These are phyloP conservation scores for Roridomyces roridus DNA, from an alignment of 768 basidiomycete species.

Conservation along the genomic window DNA sequence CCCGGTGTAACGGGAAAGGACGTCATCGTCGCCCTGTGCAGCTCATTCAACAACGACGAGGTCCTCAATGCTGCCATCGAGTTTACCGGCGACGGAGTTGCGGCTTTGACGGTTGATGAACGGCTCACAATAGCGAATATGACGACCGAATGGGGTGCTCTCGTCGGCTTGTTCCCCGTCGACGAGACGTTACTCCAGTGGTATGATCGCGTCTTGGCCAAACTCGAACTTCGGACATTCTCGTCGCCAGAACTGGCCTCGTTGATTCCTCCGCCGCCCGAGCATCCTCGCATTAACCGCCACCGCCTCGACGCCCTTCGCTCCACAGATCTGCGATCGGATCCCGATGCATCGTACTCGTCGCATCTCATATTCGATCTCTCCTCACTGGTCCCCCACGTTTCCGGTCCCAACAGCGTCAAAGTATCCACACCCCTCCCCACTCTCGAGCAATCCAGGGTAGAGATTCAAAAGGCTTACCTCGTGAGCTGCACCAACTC, in stretches of 20 bases:
- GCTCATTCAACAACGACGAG: constrained; percentile 94
- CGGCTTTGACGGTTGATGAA: constrained; percentile 84
- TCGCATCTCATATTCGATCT: constrained; percentile 92
- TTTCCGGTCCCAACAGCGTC: constrained; percentile 97
- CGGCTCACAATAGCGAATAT: constrained; percentile 98
- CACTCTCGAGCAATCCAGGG: constrained; percentile 70
- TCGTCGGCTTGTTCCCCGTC: constrained; percentile 94
- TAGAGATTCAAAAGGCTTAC: constrained; percentile 95
- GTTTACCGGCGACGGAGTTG: constrained; percentile 89
- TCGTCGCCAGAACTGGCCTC: constrained; percentile 50
- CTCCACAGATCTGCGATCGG: constrained; percentile 62
- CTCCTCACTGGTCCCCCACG: constrained; percentile 91
- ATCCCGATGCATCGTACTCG: constrained; percentile 80
- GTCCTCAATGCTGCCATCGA: constrained; percentile 97
- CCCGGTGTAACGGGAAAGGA: constrained; percentile 98
- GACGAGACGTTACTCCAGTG: constrained; percentile 83
- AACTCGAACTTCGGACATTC: constrained; percentile 81
- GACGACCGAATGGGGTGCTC: constrained; percentile 99
- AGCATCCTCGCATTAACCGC: constrained; percentile 88
- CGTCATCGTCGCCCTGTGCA: constrained; percentile 95
- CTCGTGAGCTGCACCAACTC: constrained; percentile 99
- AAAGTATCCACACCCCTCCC: constrained; percentile 96
- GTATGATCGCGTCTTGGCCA: constrained; percentile 80
- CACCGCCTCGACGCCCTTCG: constrained; percentile 72
- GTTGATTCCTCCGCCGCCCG: constrained; percentile 71